Base-by-base conservation (phyloP, 352 stramenopile species). In the Phytopythium sindhum region DNA sequence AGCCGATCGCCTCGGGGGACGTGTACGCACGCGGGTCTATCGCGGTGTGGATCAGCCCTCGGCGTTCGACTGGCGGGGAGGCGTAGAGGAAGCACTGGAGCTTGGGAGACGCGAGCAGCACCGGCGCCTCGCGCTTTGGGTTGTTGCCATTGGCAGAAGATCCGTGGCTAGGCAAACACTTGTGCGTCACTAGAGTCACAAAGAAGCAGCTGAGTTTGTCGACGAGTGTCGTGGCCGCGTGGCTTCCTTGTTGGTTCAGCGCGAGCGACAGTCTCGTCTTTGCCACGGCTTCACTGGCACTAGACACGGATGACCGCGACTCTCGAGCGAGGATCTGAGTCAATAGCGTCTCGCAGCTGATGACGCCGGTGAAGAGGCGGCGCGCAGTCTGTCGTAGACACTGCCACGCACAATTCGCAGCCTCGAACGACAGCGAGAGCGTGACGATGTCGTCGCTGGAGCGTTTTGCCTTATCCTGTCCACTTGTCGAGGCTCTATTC, bases 331-430 rank as follows among this genome's bases (percentile, higher is more conserved):
- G 60, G 37, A 74, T 61, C 50, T 72, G 65, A 10, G 21, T 26
- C 14, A 64, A 31, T 5, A 77, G 60, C 12, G 66, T 15, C 2
- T 60, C 28, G 19, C 72, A 23, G 29, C 66, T 44, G 21, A 57
- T 52, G 10, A 48, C 42, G 29, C 65, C 51, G 9, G 9, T 7
- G 23, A 57, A 57, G 29, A 28, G 29, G 19, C 10, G 52, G n/a
- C 15, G 68, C 66, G 65, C 68, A 71, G 12, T 71, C 55, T 19
- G 62, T 54, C n/a, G 67, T 54, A 29, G 69, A 59, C 8, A 68
- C 12, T n/a, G 69, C 64, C 31, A 54, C 24, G n/a, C 48, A 57
- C 11, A 42, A 9, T 12, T 50, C 33, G 53, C 52, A 28, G 10
- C 41, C 50, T 31, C 61, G 19, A 15, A 70, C 47, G 39, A 77